Conservation (phyloP, 148 eudicot genomes). For the Rhododendron henanense region DNA sequence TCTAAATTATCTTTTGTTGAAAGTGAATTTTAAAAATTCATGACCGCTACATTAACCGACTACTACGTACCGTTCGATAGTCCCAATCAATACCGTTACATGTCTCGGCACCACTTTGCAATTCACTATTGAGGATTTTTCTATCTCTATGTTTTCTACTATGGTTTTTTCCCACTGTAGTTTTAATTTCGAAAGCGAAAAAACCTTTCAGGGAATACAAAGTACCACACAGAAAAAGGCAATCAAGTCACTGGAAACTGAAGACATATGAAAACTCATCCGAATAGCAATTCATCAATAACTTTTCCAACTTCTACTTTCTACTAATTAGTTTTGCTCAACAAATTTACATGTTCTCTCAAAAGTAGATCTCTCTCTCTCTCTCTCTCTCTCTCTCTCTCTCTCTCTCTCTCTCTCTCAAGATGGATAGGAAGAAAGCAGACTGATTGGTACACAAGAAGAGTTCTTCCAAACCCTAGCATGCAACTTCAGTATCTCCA, state of each 20-base stretch:
- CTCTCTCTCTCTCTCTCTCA: not conserved
- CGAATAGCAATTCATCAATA: no score
- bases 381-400: not conserved
- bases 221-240: not conserved
- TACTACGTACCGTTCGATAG: no score
- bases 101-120: not conserved
- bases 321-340: no score
- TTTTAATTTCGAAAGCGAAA: not conserved
- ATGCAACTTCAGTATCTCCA: conserved; percentile 56
- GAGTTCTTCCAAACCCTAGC: conserved; percentile 56
- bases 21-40: not conserved
- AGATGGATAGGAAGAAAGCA: conserved; percentile 22
- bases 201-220: not conserved
- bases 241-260: not conserved
- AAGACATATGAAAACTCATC: no score
- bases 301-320: no score
- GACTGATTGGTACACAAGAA: conserved; percentile 34
- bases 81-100: no score
- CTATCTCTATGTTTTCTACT: not conserved
- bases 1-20: no score
- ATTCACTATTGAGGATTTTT: not conserved
- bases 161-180: not conserved
- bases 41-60: no score
- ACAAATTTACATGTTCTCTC: not conserved
- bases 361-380: not conserved